Percentiles rank a stretch among this genome's conserved stretches.
Conservation (phyloP, 164 flowering plant genomes). For the Macadamia tetraphylla region DNA sequence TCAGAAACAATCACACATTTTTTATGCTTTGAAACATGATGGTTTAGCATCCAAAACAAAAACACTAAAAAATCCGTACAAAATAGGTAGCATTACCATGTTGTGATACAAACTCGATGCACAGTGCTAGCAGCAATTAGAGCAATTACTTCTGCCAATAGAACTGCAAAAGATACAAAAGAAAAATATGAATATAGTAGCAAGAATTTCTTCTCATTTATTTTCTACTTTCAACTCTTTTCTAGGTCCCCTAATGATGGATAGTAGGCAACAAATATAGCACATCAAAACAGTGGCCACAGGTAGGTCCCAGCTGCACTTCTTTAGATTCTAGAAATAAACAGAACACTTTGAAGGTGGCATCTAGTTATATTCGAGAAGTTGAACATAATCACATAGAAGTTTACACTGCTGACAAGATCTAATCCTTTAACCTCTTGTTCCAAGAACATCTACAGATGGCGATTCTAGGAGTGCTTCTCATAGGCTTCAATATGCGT, state of each 20-base stretch:
- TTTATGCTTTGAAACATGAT: not conserved
- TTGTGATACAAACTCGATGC: slow-evolving; percentile 93
- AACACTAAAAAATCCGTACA: not conserved
- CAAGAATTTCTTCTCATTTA: no score
- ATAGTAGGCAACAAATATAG: not conserved
- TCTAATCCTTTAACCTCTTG: no score
- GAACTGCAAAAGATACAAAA: slow-evolving; percentile 42
- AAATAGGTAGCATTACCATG: slow-evolving; percentile 54
- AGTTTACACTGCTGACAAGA: no score
- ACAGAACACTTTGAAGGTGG: no score
- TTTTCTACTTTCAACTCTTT: no score
- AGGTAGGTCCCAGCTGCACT: not conserved
- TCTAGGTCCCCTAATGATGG: not conserved
- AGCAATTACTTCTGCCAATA: slow-evolving; percentile 73
- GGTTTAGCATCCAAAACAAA: not conserved
- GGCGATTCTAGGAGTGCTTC: no score
- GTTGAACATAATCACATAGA: no score
- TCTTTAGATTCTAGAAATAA: no score
- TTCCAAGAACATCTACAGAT: no score
- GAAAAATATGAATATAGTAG: not conserved
- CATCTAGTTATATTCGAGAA: no score
- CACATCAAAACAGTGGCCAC: not conserved
- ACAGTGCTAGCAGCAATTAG: slow-evolving; percentile 89
- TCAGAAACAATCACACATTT: not conserved
- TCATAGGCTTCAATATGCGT: no score